A percentile compares a stretch with the other conserved stretches of the same genome.
Conservation (phyloP, 2,329 filamentous ascomycete genomes). For the Exophiala viscosa region DNA sequence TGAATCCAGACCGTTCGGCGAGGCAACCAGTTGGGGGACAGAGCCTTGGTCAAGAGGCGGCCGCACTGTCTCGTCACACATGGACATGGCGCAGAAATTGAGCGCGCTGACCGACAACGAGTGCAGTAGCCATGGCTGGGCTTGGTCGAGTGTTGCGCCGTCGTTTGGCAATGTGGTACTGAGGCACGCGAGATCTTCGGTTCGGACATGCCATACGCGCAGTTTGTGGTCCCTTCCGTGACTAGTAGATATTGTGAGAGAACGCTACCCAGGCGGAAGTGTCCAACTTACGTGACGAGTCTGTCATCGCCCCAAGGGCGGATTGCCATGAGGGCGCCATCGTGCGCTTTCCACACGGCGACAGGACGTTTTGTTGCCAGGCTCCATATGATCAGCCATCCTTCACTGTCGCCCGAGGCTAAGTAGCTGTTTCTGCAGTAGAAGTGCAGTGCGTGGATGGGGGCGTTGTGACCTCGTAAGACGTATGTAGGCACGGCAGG, state of each 20-base stretch:
- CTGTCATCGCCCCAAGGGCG: constrained; percentile 67
- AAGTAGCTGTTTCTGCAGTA: constrained; percentile 70
- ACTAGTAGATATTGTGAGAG: constrained; percentile 44
- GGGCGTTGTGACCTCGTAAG: constrained; percentile 77
- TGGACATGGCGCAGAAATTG: constrained; percentile 87
- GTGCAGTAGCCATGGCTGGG: constrained; percentile 78
- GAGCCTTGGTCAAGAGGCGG: background rate
- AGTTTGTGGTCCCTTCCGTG: constrained; percentile 88
- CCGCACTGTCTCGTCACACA: constrained; percentile 44
- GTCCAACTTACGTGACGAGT: constrained; percentile 69
- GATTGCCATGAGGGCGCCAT: constrained; percentile 70
- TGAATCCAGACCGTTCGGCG: constrained; percentile 72
- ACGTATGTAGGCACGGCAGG: constrained; percentile 63
- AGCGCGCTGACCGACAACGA: constrained; percentile 83
- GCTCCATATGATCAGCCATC: constrained; percentile 84
- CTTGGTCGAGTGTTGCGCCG: constrained; percentile 42
- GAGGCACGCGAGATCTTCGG: constrained; percentile 56
- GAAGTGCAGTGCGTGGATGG: constrained; percentile 75
- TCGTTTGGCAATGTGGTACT: constrained; percentile 71
- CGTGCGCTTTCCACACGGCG: constrained; percentile 83
- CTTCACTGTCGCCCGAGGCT: constrained; percentile 82
- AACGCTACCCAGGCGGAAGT: constrained; percentile 25
- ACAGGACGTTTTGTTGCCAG: constrained; percentile 73
- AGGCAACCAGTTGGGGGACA: constrained; percentile 58
- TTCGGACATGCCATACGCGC: constrained; percentile 74